A percentile compares a stretch with the other conserved stretches of the same genome.
phyloP scores from a whole-genome alignment of 139 green algal genomes.

The Coelastrella sp. region DNA sequence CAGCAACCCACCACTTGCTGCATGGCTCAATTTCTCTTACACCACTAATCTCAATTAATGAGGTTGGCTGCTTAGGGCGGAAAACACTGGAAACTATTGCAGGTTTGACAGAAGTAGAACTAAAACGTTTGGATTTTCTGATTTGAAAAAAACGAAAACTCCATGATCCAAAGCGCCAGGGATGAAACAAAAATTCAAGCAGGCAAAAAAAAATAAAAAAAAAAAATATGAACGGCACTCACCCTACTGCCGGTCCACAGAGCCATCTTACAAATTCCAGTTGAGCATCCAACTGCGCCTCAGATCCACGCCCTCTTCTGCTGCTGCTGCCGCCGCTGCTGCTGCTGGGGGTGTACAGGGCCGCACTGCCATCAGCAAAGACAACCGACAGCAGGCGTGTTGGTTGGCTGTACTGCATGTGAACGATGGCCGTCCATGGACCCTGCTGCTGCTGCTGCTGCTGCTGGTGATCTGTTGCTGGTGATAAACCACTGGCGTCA shows the following conservation, averaged over 20 bases:
- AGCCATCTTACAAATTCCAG: slow-evolving; percentile 51
- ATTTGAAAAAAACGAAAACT: no score
- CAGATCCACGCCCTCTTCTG: neutral
- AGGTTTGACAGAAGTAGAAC: no score
- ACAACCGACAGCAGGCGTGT: slow-evolving; percentile 51
- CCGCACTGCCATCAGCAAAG: slow-evolving; percentile 55
- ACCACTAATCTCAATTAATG: no score
- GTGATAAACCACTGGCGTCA: neutral
- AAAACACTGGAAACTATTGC: no score
- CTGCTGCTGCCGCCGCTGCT: neutral
- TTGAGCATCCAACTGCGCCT: neutral
- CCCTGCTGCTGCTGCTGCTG: slow-evolving; percentile 17
- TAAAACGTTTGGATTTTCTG: no score
- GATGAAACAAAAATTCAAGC: no score
- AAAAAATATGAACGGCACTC: neutral
- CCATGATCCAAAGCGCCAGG: no score
- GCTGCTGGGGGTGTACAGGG: slow-evolving; percentile 41
- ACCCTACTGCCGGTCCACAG: slow-evolving; percentile 42
- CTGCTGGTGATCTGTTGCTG: slow-evolving; percentile 19
- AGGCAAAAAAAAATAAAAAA: no score
- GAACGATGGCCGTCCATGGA: neutral
- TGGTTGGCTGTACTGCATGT: slow-evolving; percentile 57
- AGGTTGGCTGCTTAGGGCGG: no score
- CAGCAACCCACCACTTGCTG: no score
- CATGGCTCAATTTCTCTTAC: no score